Evolutionary conservation across 345 rosid species (phyloP).

Genomic region (Euphorbia lathyris): DNA sequence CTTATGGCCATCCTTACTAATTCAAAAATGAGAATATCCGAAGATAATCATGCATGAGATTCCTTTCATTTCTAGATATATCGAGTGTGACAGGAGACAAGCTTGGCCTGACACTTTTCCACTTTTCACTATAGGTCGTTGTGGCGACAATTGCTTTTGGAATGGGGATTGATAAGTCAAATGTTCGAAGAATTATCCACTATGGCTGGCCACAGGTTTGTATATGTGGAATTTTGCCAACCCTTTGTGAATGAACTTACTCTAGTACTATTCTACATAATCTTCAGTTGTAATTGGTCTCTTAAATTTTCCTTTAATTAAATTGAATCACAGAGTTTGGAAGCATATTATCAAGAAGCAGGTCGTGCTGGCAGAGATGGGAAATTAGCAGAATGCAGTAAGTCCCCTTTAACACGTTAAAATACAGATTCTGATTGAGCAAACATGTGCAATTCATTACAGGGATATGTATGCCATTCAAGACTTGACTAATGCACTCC

Average conservation of each 20-base stretch:
- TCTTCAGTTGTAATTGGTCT: constrained; percentile 1
- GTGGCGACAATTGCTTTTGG: constrained; percentile 94
- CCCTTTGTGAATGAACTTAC: not conserved
- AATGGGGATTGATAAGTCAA: constrained; percentile 88
- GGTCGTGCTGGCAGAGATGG: constrained; percentile 99
- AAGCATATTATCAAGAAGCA: constrained; percentile 97
- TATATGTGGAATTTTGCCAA: not conserved
- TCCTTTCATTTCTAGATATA: constrained; percentile 2
- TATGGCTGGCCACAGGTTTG: constrained; percentile 96
- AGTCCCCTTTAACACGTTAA: constrained; percentile 24
- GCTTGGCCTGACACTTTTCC: not conserved
- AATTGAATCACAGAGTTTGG: constrained; percentile 61
- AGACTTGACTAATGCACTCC: not conserved
- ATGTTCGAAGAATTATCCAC: constrained; percentile 76
- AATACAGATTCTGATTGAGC: not conserved
- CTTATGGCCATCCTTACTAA: not conserved
- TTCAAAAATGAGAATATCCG: not conserved
- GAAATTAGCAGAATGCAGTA: constrained; percentile 74
- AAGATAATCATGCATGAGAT: not conserved
- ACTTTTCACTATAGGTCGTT: constrained; percentile 50
- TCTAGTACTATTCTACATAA: not conserved
- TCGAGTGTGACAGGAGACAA: too few relatives aligned
- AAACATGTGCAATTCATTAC: not conserved
- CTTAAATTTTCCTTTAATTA: not conserved
- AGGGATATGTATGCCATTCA: not conserved